Conservation (phyloP, 768 basidiomycete genomes). For the Phaeotremella fagi region DNA sequence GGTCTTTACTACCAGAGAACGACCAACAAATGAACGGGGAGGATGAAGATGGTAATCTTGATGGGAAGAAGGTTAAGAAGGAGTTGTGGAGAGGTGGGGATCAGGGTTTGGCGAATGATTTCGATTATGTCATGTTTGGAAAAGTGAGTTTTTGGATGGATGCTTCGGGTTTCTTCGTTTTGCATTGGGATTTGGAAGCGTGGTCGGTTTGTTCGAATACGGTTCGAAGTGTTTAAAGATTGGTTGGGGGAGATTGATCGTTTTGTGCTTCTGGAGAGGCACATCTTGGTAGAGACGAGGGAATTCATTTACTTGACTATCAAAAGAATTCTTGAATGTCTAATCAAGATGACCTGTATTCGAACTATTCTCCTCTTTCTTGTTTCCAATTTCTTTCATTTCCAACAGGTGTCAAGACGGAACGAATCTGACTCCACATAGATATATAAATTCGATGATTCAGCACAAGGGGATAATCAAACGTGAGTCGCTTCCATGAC, state of each 20-base stretch:
- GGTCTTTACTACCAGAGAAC: constrained; percentile 31
- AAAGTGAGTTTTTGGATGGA: constrained; percentile 58
- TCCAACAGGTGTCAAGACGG: too few relatives aligned
- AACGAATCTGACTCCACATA: constrained; percentile 44
- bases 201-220: too few relatives aligned
- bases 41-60: constrained; percentile 19
- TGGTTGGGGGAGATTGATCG: too few relatives aligned
- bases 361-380: too few relatives aligned
- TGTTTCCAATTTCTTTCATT: too few relatives aligned
- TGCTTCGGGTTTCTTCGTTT: not conserved
- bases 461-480: constrained; percentile 62
- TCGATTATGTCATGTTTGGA: constrained; percentile 98
- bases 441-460: constrained; percentile 95
- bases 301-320: too few relatives aligned
- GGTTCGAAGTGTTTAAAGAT: too few relatives aligned
- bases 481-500: constrained; percentile 60
- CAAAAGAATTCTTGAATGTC: too few relatives aligned
- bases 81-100: constrained; percentile 63
- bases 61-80: constrained; percentile 30
- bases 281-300: too few relatives aligned
- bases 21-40: constrained; percentile 15
- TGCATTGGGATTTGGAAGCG: not conserved
- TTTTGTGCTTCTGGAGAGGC: too few relatives aligned
- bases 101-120: constrained; percentile 85
- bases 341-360: too few relatives aligned